These are phyloP conservation scores for Sclerotinia glacialis DNA, from an alignment of 2,329 filamentous ascomycete species.

Conservation along the genomic window DNA sequence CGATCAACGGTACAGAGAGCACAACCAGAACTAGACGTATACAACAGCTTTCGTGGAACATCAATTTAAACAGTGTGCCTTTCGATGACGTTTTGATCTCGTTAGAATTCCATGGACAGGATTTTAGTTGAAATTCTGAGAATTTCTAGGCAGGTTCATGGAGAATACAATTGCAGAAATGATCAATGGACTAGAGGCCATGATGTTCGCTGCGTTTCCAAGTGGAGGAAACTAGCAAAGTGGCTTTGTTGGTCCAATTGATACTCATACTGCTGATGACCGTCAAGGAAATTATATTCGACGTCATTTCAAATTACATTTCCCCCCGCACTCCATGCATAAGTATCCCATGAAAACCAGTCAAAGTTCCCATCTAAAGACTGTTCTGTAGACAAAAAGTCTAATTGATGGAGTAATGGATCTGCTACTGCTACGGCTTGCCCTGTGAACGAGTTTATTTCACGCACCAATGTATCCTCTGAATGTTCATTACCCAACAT, in stretches of 20 bases:
- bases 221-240: background rate
- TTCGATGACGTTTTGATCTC: background rate
- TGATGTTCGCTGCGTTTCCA: background rate
- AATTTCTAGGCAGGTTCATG: background rate
- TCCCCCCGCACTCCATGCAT: background rate
- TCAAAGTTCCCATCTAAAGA: constrained; percentile 23
- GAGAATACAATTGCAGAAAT: background rate
- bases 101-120: background rate
- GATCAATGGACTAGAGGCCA: background rate
- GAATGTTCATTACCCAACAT: constrained; percentile 3
- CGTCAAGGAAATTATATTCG: background rate
- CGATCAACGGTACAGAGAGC: background rate
- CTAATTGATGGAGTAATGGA: constrained; percentile 8
- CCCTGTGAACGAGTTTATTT: background rate
- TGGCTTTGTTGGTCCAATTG: background rate
- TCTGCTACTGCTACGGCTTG: background rate
- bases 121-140: background rate
- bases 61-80: background rate
- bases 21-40: background rate
- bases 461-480: background rate
- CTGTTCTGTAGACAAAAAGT: constrained; percentile 15
- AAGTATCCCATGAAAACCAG: constrained; percentile 25
- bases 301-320: background rate
- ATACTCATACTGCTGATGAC: background rate
- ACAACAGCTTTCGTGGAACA: background rate